Evolutionary conservation across 2,329 filamentous ascomycete species (phyloP), one percentile per base, ranked within the genome.

Genomic region (Ophiocordyceps camponoti-rufipedis): DNA sequence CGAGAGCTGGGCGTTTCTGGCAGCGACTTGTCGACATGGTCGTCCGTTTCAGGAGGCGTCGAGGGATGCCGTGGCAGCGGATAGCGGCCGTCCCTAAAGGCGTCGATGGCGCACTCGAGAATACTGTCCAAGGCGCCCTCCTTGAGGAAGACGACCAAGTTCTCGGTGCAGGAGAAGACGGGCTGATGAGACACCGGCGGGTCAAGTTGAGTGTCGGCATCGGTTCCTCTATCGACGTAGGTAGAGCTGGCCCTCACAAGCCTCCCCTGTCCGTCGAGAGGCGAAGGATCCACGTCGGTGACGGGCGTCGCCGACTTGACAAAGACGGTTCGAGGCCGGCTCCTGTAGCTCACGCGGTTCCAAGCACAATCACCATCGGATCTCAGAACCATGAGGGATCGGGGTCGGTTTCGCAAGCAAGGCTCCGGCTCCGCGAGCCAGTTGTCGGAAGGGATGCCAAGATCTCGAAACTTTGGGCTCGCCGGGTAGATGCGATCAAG

Each of bases 71-170:
- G 48, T 9, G 55, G 29, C 9, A 57, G 45, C 1, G 59, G 58
- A 44, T 57, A 57, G 16, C 49, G 52, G 1, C 56, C 55, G 13
- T 49, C 44, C 46, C 51, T 56, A 46, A 75, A 71, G 2, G 67
- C 64, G 28, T 61, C 57, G 31, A 78, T 60, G 14, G 71, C 63
- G 1, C 62, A 62, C 19, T 70, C 66, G 1, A 78, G 56, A 0
- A 69, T 53, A 2, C 55, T 48, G 48, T 72, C 64, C 0, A 56
- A 54, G 1, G 58, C 55, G 2, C 66, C 65, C 9, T 67, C 63
- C 13, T 66, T 69, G 46, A 80, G 67, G 42, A 72, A 63, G 23
- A 81, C 62, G 2, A 78, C 64, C 1, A 78, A 54, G 48, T 80
- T 71, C 52, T 80, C 77, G 0, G 63, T 52, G 40, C 75, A 57